Evolutionary conservation across 1,139 yeast genomes (phyloP).

Genomic region (Tardiomyces depauwii): DNA sequence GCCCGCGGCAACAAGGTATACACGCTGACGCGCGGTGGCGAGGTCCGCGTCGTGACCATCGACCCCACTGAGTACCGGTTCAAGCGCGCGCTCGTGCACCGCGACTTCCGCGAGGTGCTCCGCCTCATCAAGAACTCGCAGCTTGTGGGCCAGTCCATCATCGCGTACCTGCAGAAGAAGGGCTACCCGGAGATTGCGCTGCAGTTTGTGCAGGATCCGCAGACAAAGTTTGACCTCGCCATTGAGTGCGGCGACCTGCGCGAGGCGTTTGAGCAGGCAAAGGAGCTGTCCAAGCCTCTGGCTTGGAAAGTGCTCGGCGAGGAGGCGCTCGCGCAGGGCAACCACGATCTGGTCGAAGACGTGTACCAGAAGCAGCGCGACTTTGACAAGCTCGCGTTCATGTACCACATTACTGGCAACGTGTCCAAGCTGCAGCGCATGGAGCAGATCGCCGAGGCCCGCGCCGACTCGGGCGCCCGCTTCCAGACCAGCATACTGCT

Average conservation of each 20-base stretch:
- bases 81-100: conserved; percentile 83
- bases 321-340: conserved; percentile 88
- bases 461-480: conserved; percentile 72
- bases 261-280: conserved; percentile 86
- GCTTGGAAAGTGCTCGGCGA: conserved; percentile 78
- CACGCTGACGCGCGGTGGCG: conserved; percentile 78
- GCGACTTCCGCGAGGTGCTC: conserved; percentile 84
- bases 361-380: conserved; percentile 80
- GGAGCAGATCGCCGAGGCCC: conserved; percentile 82
- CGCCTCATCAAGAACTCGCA: conserved; percentile 81
- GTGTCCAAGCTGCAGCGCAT: conserved; percentile 61
- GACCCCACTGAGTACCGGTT: conserved; percentile 97
- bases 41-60: conserved; percentile 63
- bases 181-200: conserved; percentile 87
- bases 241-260: conserved; percentile 83
- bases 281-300: conserved; percentile 51
- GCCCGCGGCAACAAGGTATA: conserved; percentile 62
- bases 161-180: conserved; percentile 86
- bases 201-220: conserved; percentile 94
- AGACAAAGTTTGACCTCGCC: conserved; percentile 91
- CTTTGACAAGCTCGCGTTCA: conserved; percentile 81
- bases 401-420: conserved; percentile 80
- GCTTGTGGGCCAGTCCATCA: conserved; percentile 93
- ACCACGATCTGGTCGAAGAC: conserved; percentile 72
- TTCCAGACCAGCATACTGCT: conserved; percentile 75